phyloP scores from a whole-genome alignment of 257 asterid species.

The Anisodus tanguticus region DNA sequence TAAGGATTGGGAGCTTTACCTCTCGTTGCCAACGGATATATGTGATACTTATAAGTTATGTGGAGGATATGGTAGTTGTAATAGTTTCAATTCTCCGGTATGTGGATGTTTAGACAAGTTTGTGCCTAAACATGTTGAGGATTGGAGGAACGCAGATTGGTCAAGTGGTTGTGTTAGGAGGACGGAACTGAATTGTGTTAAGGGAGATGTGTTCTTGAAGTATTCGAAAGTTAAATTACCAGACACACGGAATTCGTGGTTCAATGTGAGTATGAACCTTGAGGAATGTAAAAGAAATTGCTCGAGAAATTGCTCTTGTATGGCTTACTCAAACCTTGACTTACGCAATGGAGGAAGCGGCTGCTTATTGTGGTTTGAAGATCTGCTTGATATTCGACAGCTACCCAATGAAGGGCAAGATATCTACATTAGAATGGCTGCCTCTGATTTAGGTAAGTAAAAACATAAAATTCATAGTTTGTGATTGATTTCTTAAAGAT shows the following conservation, averaged over 20 bases:
- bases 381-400: constrained; percentile 38
- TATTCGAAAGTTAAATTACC: constrained; percentile 38
- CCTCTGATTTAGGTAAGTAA: constrained; percentile 34
- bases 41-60: constrained; percentile 51
- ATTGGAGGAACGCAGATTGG: constrained; percentile 37
- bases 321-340: constrained; percentile 39
- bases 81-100: constrained; percentile 20
- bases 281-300: constrained; percentile 34
- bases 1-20: constrained; percentile 38
- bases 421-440: constrained; percentile 40
- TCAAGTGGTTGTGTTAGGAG: constrained; percentile 40
- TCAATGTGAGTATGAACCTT: constrained; percentile 23
- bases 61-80: constrained; percentile 52
- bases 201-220: constrained; percentile 37
- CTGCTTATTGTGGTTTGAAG: constrained; percentile 43
- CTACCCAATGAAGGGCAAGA: constrained; percentile 29
- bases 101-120: constrained; percentile 52
- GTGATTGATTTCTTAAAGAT: constrained; percentile 9
- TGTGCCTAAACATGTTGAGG: constrained; percentile 32
- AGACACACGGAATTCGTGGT: constrained; percentile 27
- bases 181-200: constrained; percentile 24
- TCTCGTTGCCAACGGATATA: constrained; percentile 33
- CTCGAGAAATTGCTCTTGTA: constrained; percentile 38
- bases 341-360: constrained; percentile 39
- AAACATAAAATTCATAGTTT: neutral